Percentiles rank a stretch among this genome's conserved stretches.
phyloP scores from a whole-genome alignment of 306 rosid species.

The Rosa multiflora region DNA sequence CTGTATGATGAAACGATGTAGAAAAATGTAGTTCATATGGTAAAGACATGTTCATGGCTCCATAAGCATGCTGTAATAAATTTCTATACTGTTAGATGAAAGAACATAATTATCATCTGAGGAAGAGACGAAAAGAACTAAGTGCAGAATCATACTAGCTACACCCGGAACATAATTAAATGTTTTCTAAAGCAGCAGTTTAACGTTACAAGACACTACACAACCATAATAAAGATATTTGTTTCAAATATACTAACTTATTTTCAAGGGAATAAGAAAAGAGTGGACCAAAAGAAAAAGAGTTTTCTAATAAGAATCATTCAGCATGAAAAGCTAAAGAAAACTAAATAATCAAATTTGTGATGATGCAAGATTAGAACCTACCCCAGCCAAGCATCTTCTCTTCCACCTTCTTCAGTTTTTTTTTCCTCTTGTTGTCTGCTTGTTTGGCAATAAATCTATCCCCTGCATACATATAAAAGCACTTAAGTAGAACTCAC shows the following conservation, averaged over 20 bases:
- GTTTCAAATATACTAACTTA: neutral
- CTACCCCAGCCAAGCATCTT: conserved; percentile 99
- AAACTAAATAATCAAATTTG: neutral
- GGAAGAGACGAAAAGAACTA: neutral
- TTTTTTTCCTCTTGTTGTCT: conserved; percentile 84
- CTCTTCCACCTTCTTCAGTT: conserved; percentile 83
- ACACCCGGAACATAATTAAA: conserved; percentile 5
- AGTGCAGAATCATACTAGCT: neutral
- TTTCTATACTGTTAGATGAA: neutral
- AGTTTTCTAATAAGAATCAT: neutral
- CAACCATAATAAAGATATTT: neutral
- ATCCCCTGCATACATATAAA: conserved; percentile 57
- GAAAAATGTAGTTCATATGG: neutral
- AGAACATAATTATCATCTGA: neutral
- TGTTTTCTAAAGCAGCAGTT: neutral
- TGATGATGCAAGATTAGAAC: conserved; percentile 8
- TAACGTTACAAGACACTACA: neutral
- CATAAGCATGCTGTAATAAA: neutral
- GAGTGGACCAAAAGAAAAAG: neutral
- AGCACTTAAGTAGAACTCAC: conserved; percentile 14
- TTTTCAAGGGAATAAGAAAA: neutral
- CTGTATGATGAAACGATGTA: neutral
- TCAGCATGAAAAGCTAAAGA: neutral
- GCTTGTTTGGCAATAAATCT: conserved; percentile 77
- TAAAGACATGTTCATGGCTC: neutral